Percentiles rank a stretch among this genome's conserved stretches.
Conservation (phyloP, 1,284 basidiomycete genomes). For the Irpex rosettiformis region DNA sequence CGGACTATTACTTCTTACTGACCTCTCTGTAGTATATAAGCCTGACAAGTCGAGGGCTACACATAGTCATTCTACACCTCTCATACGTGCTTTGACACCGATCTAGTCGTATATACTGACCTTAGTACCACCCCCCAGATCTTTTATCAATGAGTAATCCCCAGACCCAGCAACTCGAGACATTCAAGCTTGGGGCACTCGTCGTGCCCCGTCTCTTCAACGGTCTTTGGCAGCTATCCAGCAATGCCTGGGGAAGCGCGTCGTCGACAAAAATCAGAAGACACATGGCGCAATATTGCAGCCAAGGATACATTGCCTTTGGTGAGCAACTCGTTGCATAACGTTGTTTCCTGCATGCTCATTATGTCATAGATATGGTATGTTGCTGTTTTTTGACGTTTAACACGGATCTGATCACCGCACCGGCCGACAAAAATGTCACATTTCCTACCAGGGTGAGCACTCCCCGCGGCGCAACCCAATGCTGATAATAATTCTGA, state of each 20-base stretch:
- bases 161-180: constrained; percentile 35
- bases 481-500: not conserved
- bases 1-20: not conserved
- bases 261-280: constrained; percentile 60
- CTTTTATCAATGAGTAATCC: constrained; percentile 20
- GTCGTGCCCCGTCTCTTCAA: constrained; percentile 65
- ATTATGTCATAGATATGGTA: constrained; percentile 35
- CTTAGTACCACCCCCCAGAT: not conserved
- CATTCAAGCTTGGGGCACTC: constrained; percentile 58
- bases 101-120: not conserved
- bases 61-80: constrained; percentile 12
- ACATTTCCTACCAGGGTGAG: not conserved
- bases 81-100: not conserved
- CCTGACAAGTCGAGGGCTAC: not conserved
- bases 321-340: constrained; percentile 54
- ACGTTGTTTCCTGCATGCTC: not conserved
- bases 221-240: constrained; percentile 81
- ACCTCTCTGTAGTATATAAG: not conserved
- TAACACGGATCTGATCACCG: not conserved
- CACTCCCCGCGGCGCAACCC: not conserved
- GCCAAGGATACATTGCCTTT: constrained; percentile 69
- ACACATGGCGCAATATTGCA: constrained; percentile 62
- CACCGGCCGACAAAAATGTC: not conserved
- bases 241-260: constrained; percentile 78
- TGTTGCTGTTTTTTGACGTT: constrained; percentile 13